These are phyloP conservation scores for Xerocomus alliaceus DNA, from an alignment of 1,284 basidiomycete genomes.

Conservation along the genomic window DNA sequence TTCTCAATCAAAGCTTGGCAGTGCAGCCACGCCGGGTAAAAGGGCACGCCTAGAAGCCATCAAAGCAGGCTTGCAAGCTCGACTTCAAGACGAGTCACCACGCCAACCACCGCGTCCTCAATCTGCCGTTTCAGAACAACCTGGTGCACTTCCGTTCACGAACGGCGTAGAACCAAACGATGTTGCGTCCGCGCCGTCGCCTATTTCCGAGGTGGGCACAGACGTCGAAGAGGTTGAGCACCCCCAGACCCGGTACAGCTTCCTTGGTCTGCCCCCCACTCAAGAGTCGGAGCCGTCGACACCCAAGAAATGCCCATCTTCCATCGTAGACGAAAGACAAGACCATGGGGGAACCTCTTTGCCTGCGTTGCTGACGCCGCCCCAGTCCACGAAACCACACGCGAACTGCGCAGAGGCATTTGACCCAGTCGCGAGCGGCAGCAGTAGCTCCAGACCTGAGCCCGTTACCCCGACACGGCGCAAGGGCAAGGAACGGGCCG, in stretches of 20 bases:
- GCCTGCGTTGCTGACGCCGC: slow-evolving; percentile 28
- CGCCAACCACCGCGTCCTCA: not conserved
- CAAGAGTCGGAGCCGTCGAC: slow-evolving; percentile 21
- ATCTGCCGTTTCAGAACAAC: not conserved
- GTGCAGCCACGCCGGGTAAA: slow-evolving; percentile 4
- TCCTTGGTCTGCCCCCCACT: slow-evolving; percentile 26
- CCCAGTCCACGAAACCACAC: slow-evolving; percentile 14
- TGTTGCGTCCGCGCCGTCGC: not conserved
- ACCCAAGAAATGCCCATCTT: slow-evolving; percentile 7
- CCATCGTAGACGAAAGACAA: too few relatives aligned
- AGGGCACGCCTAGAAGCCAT: slow-evolving; percentile 20
- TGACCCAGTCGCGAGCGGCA: not conserved
- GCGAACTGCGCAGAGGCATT: not conserved
- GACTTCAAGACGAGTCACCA: not conserved
- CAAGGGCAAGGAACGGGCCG: slow-evolving; percentile 33
- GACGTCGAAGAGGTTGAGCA: slow-evolving; percentile 1
- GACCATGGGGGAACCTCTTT: not conserved
- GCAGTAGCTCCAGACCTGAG: slow-evolving; percentile 9
- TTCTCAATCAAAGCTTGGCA: too few relatives aligned
- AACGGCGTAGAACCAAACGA: not conserved
- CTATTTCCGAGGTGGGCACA: slow-evolving; percentile 4
- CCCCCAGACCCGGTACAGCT: slow-evolving; percentile 18
- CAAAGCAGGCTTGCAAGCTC: slow-evolving; percentile 19
- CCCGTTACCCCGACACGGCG: slow-evolving; percentile 27
- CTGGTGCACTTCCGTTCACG: slow-evolving; percentile 26